Conservation (phyloP, 1,139 yeast species). For the Eremothecium sinecaudum region DNA sequence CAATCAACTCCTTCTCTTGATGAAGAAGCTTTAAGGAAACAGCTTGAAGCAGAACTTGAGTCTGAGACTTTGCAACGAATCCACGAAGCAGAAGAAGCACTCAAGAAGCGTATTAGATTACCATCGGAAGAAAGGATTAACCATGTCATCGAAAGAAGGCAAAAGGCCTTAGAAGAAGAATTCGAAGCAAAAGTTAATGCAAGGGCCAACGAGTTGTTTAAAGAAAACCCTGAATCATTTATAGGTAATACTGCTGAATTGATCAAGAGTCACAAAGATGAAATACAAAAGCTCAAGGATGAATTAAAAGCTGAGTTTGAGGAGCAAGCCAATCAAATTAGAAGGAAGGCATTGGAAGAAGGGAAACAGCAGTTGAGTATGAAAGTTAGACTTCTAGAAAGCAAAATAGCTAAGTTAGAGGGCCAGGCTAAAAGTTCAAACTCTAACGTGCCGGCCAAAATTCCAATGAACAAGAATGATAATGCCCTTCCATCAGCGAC, state of each 20-base stretch:
- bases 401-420: constrained; percentile 25
- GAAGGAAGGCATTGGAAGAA: constrained; percentile 34
- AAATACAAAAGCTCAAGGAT: constrained; percentile 16
- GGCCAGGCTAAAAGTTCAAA: constrained; percentile 10
- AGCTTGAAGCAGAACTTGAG: constrained; percentile 27
- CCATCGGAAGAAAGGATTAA: constrained; percentile 28
- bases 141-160: constrained; percentile 20
- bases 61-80: constrained; percentile 17
- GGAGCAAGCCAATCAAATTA: constrained; percentile 28
- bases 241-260: constrained; percentile 10
- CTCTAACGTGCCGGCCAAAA: neutral
- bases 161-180: constrained; percentile 19
- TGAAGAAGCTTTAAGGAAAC: constrained; percentile 15
- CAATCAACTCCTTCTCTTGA: constrained; percentile 1
- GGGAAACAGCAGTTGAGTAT: constrained; percentile 32
- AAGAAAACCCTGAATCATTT: constrained; percentile 6
- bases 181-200: constrained; percentile 19
- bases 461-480: constrained; percentile 4
- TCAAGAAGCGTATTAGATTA: constrained; percentile 26
- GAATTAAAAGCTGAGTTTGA: constrained; percentile 17
- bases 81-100: constrained; percentile 26
- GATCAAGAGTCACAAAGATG: constrained; percentile 20
- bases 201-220: constrained; percentile 10
- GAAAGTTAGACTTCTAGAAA: constrained; percentile 27
- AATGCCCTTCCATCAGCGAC: neutral